Evolutionary conservation across 192 early-diverging fungal species (phyloP), one percentile per base, ranked within the genome.

Genomic region (Geranomyces variabilis): DNA sequence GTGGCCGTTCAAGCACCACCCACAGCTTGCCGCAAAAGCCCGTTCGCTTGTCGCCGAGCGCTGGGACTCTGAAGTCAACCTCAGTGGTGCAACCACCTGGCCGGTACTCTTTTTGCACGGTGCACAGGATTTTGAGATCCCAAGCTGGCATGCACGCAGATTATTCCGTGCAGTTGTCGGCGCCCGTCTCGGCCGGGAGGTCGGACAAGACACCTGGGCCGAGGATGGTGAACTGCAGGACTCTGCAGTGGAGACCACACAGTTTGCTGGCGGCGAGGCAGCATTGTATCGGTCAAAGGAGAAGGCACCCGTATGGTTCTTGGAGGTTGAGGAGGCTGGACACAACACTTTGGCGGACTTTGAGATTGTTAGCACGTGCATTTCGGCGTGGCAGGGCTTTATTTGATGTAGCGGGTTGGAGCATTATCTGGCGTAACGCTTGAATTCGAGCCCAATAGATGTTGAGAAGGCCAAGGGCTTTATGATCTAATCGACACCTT

Each of bases 91-190:
- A 36, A 43, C 55, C 26, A 36, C 45, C 10, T 61, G 69, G 67
- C 85, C 82, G 13, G 63, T 86, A 26, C 70, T 86, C 6, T 26
- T 84, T 14, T 63, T 86, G 10, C 82, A 84, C 55, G 85, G 85
- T 15, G 21, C 24, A 1, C 14, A 51, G 3, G 85, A 86, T 69
- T 70, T 49, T 59, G 85, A 86, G 36, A 84, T 86, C 28, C 57
- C 59, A n/a, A 66, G 68, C 6, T 74, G 67, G 71, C 71, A 82
- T 22, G 65, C 71, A 14, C 46, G 69, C 22, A 33, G 64, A 8
- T 31, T 75, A 6, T 81, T 81, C 36, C 14, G 71, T 8, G 51
- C 67, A 8, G 65, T 70, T 2, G 57, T 63, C 13, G n/a, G 30
- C 1, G 69, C 56, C 1, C 47, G 78, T 22, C 4, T 24, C 15